Evolutionary conservation across 2,329 filamentous ascomycete genomes (phyloP).

Genomic region (Claviceps fusiformis): DNA sequence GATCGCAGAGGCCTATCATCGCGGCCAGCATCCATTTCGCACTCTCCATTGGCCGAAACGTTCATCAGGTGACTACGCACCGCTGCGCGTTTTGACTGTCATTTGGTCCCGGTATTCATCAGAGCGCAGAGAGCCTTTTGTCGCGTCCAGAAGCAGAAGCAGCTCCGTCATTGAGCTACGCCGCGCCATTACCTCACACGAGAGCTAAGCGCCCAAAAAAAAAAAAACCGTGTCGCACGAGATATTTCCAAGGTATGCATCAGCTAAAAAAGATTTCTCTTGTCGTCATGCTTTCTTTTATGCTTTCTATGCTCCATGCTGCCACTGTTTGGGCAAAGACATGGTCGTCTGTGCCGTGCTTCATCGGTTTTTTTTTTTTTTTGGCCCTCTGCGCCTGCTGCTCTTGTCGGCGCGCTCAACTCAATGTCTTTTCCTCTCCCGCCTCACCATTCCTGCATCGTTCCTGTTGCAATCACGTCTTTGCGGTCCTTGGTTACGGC

Average conservation of each 20-base stretch:
- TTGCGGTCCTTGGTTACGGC: neutral
- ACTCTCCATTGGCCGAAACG: slow-evolving; percentile 32
- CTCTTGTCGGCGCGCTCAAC: neutral
- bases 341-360: neutral
- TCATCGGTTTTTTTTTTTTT: neutral
- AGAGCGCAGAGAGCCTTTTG: slow-evolving; percentile 9
- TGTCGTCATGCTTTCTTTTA: neutral
- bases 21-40: slow-evolving; percentile 27
- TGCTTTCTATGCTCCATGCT: neutral
- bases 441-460: neutral
- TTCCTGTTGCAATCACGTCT: neutral
- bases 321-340: neutral
- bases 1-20: slow-evolving; percentile 38
- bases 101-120: slow-evolving; percentile 13
- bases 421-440: neutral
- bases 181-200: slow-evolving; percentile 5
- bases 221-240: slow-evolving; percentile 4
- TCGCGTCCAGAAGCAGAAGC: slow-evolving; percentile 5
- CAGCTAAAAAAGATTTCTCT: neutral
- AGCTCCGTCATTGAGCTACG: slow-evolving; percentile 8
- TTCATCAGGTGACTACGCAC: slow-evolving; percentile 37
- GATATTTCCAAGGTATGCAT: slow-evolving; percentile 1
- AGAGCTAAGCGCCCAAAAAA: neutral
- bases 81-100: slow-evolving; percentile 6
- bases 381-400: neutral